Evolutionary conservation across 176 grass and related monocot genomes (phyloP), one percentile per base, ranked within the genome.

Genomic region (Aegilops tauschii): DNA sequence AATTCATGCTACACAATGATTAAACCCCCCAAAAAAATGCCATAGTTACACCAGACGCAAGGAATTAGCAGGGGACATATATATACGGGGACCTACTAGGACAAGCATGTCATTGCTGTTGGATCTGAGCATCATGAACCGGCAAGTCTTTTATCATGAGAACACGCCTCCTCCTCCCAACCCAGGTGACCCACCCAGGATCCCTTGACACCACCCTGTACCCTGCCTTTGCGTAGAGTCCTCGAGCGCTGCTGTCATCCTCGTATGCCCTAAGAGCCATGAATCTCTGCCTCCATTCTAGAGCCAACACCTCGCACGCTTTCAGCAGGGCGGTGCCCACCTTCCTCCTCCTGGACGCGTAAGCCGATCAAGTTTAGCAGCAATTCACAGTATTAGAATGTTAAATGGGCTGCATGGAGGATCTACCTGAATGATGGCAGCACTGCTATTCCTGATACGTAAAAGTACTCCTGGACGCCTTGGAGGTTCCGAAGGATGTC

Each of bases 391-490:
- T 79, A 32, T 4, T 4, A 81, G 37, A 7, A 7, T 71, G 14
- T 32, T 56, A 54, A 13, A 14, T 32, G n/a, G 29, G 45, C 28
- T 65, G 44, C 3, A 47, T 49, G 12, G 23, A 12, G 50, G 18
- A 29, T 17, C 8, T 72, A 94, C 96, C 96, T 98, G 78, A 91
- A 92, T 36, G 88, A 88, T 35, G 82, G 87, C 44, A 98, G 80
- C 17, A 95, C 96, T 13, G 96, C 93, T 14, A 95, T 98, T 84
- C 96, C 96, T 72, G 96, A 98, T 65, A 98, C 79, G 8, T 94
- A 98, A 52, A 98, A 54, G 78, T 95, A 98, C 35, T 95, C 93
- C 4, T 92, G 65, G 1, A 59, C 45, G 1, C 78, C 93, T 61
- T 87, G 82, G 12, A 94, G 84, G 71, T 95, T 80, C 66, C 52